Evolutionary conservation across 257 asterid species (phyloP), one percentile per base, ranked within the genome.

Genomic region (Solanum neorickii): DNA sequence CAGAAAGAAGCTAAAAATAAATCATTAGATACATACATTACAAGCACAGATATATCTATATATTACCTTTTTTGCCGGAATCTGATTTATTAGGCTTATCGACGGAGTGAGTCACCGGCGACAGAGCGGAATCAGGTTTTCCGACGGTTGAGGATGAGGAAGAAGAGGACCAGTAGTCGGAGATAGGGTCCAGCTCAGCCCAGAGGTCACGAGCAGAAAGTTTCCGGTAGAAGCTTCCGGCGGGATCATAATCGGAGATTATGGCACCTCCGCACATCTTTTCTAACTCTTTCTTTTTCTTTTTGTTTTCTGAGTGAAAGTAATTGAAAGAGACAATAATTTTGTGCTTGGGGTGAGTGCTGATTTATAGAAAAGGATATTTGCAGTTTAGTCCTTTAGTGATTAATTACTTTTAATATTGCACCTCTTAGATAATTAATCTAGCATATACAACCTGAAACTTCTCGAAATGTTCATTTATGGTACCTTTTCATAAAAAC

Each of bases 241-340:
- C 88, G 8, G 97, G 97, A 7, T 69, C 84, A 44, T 93, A 93
- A 35, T 90, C 98, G 68, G 98, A 92, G 86, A 96, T 96, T 27
- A 93, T 91, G 60, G 98, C 94, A 80, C 99, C 99, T 42, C 99
- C 99, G 88, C 99, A 95, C 99, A 96, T 95, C 21, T 91, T 12
- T 5, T 7, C 11, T 66, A 4, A 14, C 23, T 7, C 35, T 8
- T 13, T 1, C 13, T 1, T 42, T 25, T n/a, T 4, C 5, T 14
- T 2, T 25, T 41, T 1, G 1, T 25, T 25, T 44, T 78, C 9
- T 2, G 8, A 27, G 84, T 7, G 65, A 9, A 7, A 42, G 66
- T 9, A 80, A 80, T 4, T 10, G 44, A 16, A 80, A 80, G 46
- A 29, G 46, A 80, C 68, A 29, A 14, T 29, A n/a, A 10, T 18